phyloP scores from a whole-genome alignment of 257 asterid species.

The Solanum medicagineum region DNA sequence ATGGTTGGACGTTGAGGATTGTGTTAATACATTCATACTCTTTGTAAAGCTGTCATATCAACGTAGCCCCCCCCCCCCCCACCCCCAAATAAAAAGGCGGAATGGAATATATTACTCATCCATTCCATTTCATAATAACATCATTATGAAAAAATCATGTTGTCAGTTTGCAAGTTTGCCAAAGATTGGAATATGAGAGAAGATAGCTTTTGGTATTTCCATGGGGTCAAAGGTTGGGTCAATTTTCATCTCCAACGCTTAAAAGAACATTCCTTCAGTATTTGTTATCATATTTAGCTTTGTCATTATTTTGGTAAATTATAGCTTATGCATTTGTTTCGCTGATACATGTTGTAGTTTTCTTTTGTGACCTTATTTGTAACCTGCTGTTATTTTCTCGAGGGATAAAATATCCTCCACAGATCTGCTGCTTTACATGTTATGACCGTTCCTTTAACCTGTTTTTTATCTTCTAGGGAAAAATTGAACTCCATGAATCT shows the following conservation, averaged over 20 bases:
- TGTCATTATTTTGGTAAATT: background rate
- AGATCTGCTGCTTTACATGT: background rate
- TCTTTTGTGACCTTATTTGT: background rate
- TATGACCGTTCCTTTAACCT: background rate
- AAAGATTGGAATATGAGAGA: background rate
- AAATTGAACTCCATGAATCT: conserved; percentile 28
- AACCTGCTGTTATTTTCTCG: background rate
- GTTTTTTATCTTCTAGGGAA: conserved; percentile 2
- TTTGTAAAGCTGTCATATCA: background rate
- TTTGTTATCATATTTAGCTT: background rate
- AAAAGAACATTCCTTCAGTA: background rate
- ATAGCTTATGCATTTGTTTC: background rate
- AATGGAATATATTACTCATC: background rate
- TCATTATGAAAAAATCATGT: background rate
- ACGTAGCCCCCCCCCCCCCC: background rate
- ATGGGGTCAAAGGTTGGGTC: background rate
- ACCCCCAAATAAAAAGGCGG: background rate
- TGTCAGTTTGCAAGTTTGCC: background rate
- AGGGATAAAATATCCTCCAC: background rate
- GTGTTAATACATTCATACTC: background rate
- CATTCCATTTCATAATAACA: background rate
- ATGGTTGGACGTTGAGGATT: background rate
- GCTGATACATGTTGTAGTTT: background rate
- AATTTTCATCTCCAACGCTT: background rate
- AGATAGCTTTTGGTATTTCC: background rate